Evolutionary conservation across 2,329 filamentous ascomycete genomes (phyloP), one percentile per base, ranked within the genome.

Genomic region (Claviceps sp.): DNA sequence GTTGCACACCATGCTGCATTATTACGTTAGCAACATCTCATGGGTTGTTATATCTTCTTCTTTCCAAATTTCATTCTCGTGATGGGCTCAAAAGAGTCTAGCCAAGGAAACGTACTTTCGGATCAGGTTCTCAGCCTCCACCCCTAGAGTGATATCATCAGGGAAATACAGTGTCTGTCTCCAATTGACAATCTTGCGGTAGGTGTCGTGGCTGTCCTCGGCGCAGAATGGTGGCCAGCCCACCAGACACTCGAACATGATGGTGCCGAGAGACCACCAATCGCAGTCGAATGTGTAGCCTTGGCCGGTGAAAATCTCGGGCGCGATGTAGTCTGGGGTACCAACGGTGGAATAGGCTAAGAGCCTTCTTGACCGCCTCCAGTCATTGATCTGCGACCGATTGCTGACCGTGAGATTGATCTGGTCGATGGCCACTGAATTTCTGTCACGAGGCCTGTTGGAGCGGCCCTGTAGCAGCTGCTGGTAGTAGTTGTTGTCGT

Each of bases 151-250:
- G 62, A 96, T 86, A 67, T 98, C 93, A 54, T 95, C 90, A 0
- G 93, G 93, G 75, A 98, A 97, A 69, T 95, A 95, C 47, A 98
- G 73, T 54, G 91, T 89, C 64, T 95, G 85, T 52, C 88, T 83
- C 93, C 93, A 98, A 72, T 96, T 95, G 61, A 98, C 89, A 67
- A 98, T 98, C 78, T 98, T 98, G 59, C 91, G 85, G 71, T 98
- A 98, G 1, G 93, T 97, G 68, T 97, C 93, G 64, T 95, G 91
- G 54, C 89, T 87, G 66, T 97, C 91, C 67, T 98, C 93, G 20
- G 93, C 91, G 67, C 93, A 98, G 79, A 98, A 98, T 34, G 93
- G 93, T 51, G 93, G 93, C 93, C 93, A 98, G 61, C 93, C 93
- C 55, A 98, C 89, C 59, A 98, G 77, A 68, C 93, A 98, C 70